Conservation (phyloP, 345 rosid species). For the Hirschfeldia incana region DNA sequence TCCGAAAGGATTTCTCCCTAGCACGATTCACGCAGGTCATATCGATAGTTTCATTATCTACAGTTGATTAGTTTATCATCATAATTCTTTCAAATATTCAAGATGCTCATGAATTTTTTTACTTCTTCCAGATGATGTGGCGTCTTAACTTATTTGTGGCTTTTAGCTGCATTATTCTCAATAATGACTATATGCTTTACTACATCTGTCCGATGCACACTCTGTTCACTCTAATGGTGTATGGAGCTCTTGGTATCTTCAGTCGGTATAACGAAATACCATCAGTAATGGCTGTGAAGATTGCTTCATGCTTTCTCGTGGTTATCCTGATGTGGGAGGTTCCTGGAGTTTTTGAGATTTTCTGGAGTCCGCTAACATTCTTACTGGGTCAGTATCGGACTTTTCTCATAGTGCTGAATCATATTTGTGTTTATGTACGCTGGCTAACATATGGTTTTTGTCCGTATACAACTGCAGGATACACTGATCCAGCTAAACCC, state of each 20-base stretch:
- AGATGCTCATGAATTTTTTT: constrained; percentile 25
- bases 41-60: constrained; percentile 12
- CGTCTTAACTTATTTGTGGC: constrained; percentile 94
- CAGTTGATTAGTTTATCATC: constrained; percentile 8
- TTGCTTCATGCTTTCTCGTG: constrained; percentile 79
- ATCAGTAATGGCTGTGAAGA: constrained; percentile 82
- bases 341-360: constrained; percentile 81
- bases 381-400: constrained; percentile 59
- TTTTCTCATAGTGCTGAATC: neutral
- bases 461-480: constrained; percentile 52
- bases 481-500: constrained; percentile 92
- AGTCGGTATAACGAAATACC: constrained; percentile 82
- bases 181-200: constrained; percentile 92
- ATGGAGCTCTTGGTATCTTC: constrained; percentile 89
- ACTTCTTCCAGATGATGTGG: constrained; percentile 96
- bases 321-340: constrained; percentile 93
- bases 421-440: neutral
- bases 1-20: constrained; percentile 90
- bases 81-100: constrained; percentile 8
- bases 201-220: constrained; percentile 99
- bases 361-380: constrained; percentile 85
- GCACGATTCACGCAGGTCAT: constrained; percentile 93
- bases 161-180: constrained; percentile 81
- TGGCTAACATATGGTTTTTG: neutral
- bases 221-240: constrained; percentile 92